Evolutionary conservation across 2,329 filamentous ascomycete species (phyloP), one percentile per base, ranked within the genome.

Genomic region (Talaromyces amestolkiae): DNA sequence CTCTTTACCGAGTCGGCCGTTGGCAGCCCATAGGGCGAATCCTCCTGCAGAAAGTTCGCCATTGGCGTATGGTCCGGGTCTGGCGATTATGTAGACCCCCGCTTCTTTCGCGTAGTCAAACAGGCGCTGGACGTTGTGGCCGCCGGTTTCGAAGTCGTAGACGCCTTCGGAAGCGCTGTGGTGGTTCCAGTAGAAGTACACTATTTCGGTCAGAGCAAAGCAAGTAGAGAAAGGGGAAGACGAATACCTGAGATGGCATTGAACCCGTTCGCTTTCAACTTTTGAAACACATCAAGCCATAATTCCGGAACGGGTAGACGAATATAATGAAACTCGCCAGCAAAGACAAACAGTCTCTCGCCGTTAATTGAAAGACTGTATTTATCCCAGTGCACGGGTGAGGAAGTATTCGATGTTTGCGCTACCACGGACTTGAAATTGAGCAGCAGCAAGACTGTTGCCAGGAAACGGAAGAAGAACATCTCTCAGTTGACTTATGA

Each of bases 261-360:
- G 72, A 84, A 84, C 0, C 83, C 84, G 69, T 81, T 83, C 9
- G 84, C 81, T 67, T 80, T 79, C 66, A 85, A 78, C 66, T 85
- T 85, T 61, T 86, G 82, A 65, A 86, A 84, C 39, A 86, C 80
- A 68, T 85, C 83, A 43, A 82, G 69, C 82, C 84, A 86, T 31
- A 86, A 69, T 61, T 85, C 84, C 0, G 83, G 84, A 0, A 85
- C 82, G 0, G 83, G 84, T 39, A 86, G 77, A 3, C 84, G 78
- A 67, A 81, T 78, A 64, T 85, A 85, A 67, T 85, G 84, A 49
- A 86, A 85, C 67, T 86, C 83, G 27, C 79, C 83, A 1, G 77
- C 78, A 68, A 81, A 82, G 33, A 85, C 76, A 56, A 83, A 81
- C 3, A 84, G 70, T 31, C 83, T 77, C 65, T 80, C 77, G 43